Evolutionary conservation across 1,284 basidiomycete genomes (phyloP).

Genomic region (Cryptococcus sp.): DNA sequence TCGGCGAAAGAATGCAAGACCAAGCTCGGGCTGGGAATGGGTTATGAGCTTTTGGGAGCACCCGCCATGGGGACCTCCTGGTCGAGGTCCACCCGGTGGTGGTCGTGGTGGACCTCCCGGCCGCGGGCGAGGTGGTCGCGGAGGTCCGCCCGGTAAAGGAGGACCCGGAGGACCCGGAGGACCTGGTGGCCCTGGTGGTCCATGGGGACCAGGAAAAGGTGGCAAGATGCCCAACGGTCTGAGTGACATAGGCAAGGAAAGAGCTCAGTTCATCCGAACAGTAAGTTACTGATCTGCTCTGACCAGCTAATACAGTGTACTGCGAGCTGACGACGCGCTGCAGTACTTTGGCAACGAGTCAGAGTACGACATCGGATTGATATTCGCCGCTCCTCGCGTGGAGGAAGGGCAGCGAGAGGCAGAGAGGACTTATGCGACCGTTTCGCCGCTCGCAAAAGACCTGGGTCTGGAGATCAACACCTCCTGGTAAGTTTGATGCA

Average conservation of each 20-base stretch:
- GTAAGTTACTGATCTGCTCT: slow-evolving; percentile 4
- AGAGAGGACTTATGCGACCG: slow-evolving; percentile 33
- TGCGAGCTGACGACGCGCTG: background rate
- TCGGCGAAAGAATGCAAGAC: too few species aligned
- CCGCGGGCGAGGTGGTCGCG: too few species aligned
- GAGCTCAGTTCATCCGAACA: slow-evolving; percentile 27
- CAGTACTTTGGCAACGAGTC: slow-evolving; percentile 30
- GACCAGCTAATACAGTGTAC: background rate
- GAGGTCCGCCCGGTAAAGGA: too few species aligned
- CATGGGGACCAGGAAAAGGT: slow-evolving; percentile 2
- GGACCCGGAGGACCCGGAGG: slow-evolving; percentile 1
- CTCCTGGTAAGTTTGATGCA: slow-evolving; percentile 14
- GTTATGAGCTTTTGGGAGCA: too few species aligned
- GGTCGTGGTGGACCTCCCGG: too few species aligned
- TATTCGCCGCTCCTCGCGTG: slow-evolving; percentile 30
- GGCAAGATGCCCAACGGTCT: slow-evolving; percentile 22
- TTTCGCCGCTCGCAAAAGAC: slow-evolving; percentile 28
- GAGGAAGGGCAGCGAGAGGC: slow-evolving; percentile 16
- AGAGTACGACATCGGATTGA: slow-evolving; percentile 29
- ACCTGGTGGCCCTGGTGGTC: slow-evolving; percentile 11
- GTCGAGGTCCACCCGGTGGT: too few species aligned
- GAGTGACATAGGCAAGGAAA: slow-evolving; percentile 23
- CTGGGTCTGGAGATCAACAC: slow-evolving; percentile 26
- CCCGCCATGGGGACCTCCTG: too few species aligned
- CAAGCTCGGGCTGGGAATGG: too few species aligned